Percentiles rank a stretch among this genome's conserved stretches.
These are phyloP conservation scores for Carpinus fangiana DNA, from an alignment of 306 rosid genomes.

Conservation along the genomic window DNA sequence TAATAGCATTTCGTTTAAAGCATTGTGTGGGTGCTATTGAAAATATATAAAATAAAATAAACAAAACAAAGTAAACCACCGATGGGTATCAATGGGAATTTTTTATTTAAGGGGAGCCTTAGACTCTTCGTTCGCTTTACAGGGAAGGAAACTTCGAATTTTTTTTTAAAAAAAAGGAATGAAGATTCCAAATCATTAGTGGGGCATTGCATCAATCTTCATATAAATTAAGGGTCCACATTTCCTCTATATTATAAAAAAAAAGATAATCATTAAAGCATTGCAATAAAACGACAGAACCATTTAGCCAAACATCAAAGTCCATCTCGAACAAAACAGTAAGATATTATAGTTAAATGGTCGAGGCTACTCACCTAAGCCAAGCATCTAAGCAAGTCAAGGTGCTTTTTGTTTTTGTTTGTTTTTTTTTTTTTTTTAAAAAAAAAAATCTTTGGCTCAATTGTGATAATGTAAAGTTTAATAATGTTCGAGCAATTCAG, in stretches of 20 bases:
- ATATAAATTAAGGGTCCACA: not conserved
- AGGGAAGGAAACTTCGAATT: not conserved
- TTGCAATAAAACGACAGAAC: not conserved
- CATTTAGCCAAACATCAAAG: slow-evolving; percentile 8
- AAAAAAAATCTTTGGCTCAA: too few species aligned
- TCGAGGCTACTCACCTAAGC: too few species aligned
- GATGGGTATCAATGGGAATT: not conserved
- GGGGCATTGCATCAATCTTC: slow-evolving; percentile 27
- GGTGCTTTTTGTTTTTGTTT: too few species aligned
- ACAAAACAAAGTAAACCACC: not conserved
- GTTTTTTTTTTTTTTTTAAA: too few species aligned
- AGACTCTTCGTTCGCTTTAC: not conserved
- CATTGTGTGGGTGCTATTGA: not conserved
- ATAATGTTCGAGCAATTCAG: not conserved
- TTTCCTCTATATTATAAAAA: slow-evolving; percentile 5
- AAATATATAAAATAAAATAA: not conserved
- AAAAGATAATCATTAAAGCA: not conserved
- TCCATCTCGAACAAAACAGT: not conserved
- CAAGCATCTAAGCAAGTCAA: too few species aligned
- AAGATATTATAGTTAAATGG: too few species aligned
- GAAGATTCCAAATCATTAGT: slow-evolving; percentile 38
- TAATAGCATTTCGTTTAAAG: not conserved
- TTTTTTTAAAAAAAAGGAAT: not conserved
- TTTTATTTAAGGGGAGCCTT: not conserved
- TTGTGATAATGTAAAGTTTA: too few species aligned